Percentiles rank a stretch among this genome's conserved stretches.
phyloP scores from a whole-genome alignment of 1,284 basidiomycete species.

The Naganishia liquefaciens region DNA sequence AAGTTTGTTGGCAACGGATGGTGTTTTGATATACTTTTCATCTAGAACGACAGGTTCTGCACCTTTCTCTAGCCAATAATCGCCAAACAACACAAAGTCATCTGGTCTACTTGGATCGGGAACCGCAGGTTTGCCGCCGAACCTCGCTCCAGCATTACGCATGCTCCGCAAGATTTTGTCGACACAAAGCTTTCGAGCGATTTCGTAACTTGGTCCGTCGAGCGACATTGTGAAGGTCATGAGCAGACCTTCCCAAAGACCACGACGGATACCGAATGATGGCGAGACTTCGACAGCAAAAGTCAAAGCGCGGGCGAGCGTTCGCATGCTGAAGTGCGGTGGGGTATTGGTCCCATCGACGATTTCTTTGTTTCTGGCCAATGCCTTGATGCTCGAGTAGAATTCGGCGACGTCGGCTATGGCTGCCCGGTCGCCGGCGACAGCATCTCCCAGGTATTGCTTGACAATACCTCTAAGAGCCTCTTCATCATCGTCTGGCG shows the following conservation, averaged over 20 bases:
- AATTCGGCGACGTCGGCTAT: conserved; percentile 91
- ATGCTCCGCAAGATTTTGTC: conserved; percentile 79
- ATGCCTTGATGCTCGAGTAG: conserved; percentile 78
- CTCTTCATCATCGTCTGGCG: conserved; percentile 89
- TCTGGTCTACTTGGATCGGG: conserved; percentile 60
- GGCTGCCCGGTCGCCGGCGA: conserved; percentile 81
- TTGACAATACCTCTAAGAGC: conserved; percentile 83
- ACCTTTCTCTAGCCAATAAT: conserved; percentile 86
- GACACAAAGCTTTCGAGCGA: conserved; percentile 71
- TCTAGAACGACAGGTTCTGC: conserved; percentile 59
- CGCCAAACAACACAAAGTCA: conserved; percentile 79
- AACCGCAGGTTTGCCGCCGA: conserved; percentile 66
- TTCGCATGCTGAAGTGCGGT: conserved; percentile 98
- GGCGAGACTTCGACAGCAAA: conserved; percentile 83
- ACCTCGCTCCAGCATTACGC: conserved; percentile 74
- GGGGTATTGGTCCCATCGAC: conserved; percentile 91
- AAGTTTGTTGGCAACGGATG: conserved; percentile 94
- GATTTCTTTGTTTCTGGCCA: conserved; percentile 76
- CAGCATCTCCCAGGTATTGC: conserved; percentile 84
- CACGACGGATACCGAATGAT: conserved; percentile 77
- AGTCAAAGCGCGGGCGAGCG: conserved; percentile 84
- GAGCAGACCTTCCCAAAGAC: conserved; percentile 91
- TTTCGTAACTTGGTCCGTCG: conserved; percentile 69
- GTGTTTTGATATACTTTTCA: conserved; percentile 83
- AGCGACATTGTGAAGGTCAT: conserved; percentile 98